Conservation (phyloP, 148 eudicot genomes). For the Camellia sinensis region DNA sequence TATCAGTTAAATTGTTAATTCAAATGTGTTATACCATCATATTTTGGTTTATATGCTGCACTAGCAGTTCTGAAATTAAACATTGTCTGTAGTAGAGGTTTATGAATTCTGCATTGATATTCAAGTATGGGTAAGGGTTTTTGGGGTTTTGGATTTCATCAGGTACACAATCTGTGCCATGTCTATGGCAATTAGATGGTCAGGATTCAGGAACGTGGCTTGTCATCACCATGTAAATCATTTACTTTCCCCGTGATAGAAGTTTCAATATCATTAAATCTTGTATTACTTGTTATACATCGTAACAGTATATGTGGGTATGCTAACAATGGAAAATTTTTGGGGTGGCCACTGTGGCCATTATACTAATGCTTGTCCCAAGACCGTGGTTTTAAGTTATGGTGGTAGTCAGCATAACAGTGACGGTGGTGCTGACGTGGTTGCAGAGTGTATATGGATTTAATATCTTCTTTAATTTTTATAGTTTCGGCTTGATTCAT, state of each 20-base stretch:
- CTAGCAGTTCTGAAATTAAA: not conserved
- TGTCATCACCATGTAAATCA: no score
- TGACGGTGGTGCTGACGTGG: no score
- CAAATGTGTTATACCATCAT: not conserved
- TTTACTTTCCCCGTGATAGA: not conserved
- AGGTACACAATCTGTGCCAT: not conserved
- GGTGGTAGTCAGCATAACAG: no score
- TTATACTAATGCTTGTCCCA: no score
- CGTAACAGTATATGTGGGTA: not conserved
- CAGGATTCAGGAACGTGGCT: not conserved
- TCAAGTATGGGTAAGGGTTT: not conserved
- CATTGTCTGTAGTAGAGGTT: not conserved
- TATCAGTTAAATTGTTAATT: not conserved
- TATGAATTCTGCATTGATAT: not conserved
- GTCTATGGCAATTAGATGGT: not conserved
- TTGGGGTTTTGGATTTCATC: not conserved
- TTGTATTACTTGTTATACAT: not conserved
- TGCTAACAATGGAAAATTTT: not conserved
- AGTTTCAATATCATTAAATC: not conserved
- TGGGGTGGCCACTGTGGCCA: no score
- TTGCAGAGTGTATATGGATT: no score
- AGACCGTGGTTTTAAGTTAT: no score
- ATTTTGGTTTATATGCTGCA: not conserved
- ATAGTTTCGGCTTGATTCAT: not conserved
- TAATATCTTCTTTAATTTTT: no score